Evolutionary conservation across 768 basidiomycete species (phyloP).

Genomic region (Lactifluus hygrophoroides): DNA sequence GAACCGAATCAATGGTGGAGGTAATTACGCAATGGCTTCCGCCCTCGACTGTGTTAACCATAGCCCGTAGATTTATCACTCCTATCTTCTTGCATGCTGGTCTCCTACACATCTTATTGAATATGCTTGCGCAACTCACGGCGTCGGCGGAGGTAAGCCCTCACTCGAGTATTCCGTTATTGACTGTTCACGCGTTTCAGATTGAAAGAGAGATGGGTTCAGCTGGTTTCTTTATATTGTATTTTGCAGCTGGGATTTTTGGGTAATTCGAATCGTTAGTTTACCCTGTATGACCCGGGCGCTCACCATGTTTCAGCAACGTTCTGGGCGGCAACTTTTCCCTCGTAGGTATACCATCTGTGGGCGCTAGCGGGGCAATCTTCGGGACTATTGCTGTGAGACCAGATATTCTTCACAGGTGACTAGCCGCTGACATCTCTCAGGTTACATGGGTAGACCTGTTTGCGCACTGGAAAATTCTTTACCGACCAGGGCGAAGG

Average conservation of each 20-base stretch:
- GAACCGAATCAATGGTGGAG: slow-evolving; percentile 51
- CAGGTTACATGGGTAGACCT: slow-evolving; percentile 83
- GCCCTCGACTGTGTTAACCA: background rate
- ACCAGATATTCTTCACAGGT: background rate
- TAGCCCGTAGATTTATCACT: slow-evolving; percentile 31
- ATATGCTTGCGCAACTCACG: slow-evolving; percentile 80
- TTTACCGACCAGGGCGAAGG: slow-evolving; percentile 72
- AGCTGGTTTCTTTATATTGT: slow-evolving; percentile 72
- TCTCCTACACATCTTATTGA: slow-evolving; percentile 84
- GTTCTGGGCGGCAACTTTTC: slow-evolving; percentile 91
- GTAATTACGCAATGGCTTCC: slow-evolving; percentile 22
- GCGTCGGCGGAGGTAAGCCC: slow-evolving; percentile 62
- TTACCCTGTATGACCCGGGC: background rate
- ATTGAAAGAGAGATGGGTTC: slow-evolving; percentile 92
- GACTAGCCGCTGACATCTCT: background rate
- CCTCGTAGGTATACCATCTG: slow-evolving; percentile 76
- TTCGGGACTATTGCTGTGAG: slow-evolving; percentile 77
- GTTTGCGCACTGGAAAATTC: slow-evolving; percentile 86
- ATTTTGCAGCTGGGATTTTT: slow-evolving; percentile 88
- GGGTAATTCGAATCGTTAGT: slow-evolving; percentile 43
- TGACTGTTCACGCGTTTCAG: slow-evolving; percentile 28
- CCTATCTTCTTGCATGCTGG: slow-evolving; percentile 92
- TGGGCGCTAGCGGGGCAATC: slow-evolving; percentile 90
- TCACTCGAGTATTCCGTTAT: background rate
- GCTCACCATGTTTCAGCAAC: slow-evolving; percentile 39